These are phyloP conservation scores for Mucor piriformis DNA, from an alignment of 371 early-diverging fungal species.

Conservation along the genomic window DNA sequence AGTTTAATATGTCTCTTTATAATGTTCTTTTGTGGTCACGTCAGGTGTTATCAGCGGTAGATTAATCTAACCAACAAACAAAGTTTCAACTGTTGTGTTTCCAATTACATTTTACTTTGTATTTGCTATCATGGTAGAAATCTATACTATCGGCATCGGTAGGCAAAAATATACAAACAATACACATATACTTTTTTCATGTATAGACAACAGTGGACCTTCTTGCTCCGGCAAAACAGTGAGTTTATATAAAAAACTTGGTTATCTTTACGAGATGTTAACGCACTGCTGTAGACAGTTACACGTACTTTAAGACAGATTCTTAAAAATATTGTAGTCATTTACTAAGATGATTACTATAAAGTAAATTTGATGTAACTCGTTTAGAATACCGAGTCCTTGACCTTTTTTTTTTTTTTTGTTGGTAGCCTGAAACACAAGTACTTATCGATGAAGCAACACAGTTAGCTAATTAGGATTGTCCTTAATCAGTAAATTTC, in stretches of 20 bases:
- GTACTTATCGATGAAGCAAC: conserved; percentile 70
- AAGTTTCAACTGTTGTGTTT: too few species aligned
- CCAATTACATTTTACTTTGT: neutral
- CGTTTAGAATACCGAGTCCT: too few species aligned
- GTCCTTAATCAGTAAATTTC: conserved; percentile 78
- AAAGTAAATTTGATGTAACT: too few species aligned
- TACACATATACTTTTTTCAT: neutral
- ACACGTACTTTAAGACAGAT: conserved; percentile 60
- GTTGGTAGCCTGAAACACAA: conserved; percentile 62
- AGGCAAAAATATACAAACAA: neutral
- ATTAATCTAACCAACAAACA: too few species aligned
- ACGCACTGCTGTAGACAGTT: conserved; percentile 52
- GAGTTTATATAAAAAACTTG: conserved; percentile 7
- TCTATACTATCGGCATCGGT: conserved; percentile 36
- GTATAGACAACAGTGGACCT: conserved; percentile 49
- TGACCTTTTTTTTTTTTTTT: too few species aligned
- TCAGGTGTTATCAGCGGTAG: too few species aligned
- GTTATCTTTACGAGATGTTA: neutral
- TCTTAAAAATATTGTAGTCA: conserved; percentile 61
- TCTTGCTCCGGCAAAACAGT: conserved; percentile 73
- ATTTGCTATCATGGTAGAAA: conserved; percentile 11
- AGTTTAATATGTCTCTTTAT: too few species aligned
- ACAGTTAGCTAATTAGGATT: conserved; percentile 84
- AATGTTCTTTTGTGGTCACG: too few species aligned
- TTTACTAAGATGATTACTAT: conserved; percentile 89